Evolutionary conservation across 805 yeast genomes (phyloP), one percentile per base, ranked within the genome.

Genomic region (Candida schatavii): DNA sequence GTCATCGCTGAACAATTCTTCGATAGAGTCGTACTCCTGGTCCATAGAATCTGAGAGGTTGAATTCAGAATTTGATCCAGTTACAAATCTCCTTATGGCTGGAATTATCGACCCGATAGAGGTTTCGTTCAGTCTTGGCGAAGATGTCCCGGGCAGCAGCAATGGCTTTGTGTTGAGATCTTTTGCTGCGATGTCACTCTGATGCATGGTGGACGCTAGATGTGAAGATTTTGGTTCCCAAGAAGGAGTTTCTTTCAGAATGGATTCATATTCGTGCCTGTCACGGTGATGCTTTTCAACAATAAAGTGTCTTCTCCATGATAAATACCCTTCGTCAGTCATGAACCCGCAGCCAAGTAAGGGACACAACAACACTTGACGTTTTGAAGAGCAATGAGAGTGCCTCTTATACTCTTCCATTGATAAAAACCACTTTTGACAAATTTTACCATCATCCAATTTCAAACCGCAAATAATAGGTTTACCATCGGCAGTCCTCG

Each of bases 281-380:
- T 45, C 34, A 6, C 44, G 21, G 38, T 48, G 45, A 46, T 59
- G 65, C 6, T 47, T 44, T 19, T 33, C 36, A 3, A 39, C 44
- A 3, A 62, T 47, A 27, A 62, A 52, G 49, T 64, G 70, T 5
- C 37, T 14, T 39, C 64, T 46, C 64, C 66, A 64, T 14, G 48
- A 55, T 30, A 51, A 41, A 42, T 60, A 64, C 2, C 60, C 56
- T 11, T 55, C 62, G 23, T 64, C 70, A 0, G 72, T 64, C 55
- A 62, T 57, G 44, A 49, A 68, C 1, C 62, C 69, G 47, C 74
- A 68, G 7, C 74, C 74, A 25, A 68, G 46, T 15, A 68, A 43
- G 2, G 74, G 72, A 46, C 74, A 68, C 3, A 57, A 42, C 35
- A 62, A 52, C 2, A 64, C 66, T 43, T 66, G 72, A 20, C 48